Evolutionary conservation across 148 eudicot genomes (phyloP), one percentile per base, ranked within the genome.

Genomic region (Vaccinium corymbosum): DNA sequence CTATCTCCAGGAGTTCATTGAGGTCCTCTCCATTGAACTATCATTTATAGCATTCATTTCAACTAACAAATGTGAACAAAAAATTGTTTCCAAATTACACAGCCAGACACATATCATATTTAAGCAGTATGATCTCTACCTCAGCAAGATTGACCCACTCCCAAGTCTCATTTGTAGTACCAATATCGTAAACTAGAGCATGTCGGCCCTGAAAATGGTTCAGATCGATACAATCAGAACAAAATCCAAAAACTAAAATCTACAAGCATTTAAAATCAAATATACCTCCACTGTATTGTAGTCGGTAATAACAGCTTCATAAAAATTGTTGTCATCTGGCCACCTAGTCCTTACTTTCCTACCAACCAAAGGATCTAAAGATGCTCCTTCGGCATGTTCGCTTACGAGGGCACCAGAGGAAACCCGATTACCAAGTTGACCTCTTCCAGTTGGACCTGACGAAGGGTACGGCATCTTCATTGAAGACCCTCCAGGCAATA

Each of bases 281-380:
- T 50, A 64, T 82, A 91, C 95, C 93, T 93, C 89, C 25, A 10
- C 87, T 13, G 88, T 83, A 59, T 93, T 84, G 83, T 88, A 90
- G 72, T 90, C 89, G 22, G 91, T 88, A 72, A 91, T 91, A 68
- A 88, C 82, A 71, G 94, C 94, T 81, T 88, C 93, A 81, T 92
- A 92, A 80, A 92, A 92, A 62, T 86, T 92, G 73, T 92, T 92
- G 84, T 92, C 94, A 83, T 92, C 94, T 64, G 94, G 94, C 94
- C 94, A 92, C 79, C 93, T 89, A 52, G 94, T 92, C 85, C 91
- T 89, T 55, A 91, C 93, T 89, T 82, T 92, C 88, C 91, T 87
- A 51, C 95, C 95, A 84, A 91, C 81, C 80, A 91, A 86, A 78
- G 86, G 86, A 83, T 89, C 84, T 71, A 84, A 82, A 50, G 90